Conservation (phyloP, 306 rosid genomes). For the Prunus persica region DNA sequence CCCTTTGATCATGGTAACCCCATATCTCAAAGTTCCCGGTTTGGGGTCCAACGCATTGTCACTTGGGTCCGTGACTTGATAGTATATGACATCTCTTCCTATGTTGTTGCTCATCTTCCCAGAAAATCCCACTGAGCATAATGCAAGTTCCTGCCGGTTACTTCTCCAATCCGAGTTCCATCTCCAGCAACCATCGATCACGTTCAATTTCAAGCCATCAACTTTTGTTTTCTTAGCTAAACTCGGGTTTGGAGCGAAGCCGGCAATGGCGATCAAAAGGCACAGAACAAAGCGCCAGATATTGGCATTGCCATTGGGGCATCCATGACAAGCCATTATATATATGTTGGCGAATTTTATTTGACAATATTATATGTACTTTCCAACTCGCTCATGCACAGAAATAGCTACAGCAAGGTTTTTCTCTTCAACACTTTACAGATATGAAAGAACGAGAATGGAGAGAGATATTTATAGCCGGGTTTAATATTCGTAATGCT, state of each 20-base stretch:
- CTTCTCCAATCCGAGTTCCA: conserved; percentile 36
- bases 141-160: conserved; percentile 35
- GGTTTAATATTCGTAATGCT: background rate
- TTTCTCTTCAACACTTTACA: no score
- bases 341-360: no score
- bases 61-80: conserved; percentile 35
- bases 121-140: conserved; percentile 36
- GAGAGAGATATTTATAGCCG: background rate
- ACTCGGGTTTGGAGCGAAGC: background rate
- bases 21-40: conserved; percentile 39
- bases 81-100: conserved; percentile 24
- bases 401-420: no score
- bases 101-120: conserved; percentile 46
- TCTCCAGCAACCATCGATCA: conserved; percentile 47
- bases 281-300: background rate
- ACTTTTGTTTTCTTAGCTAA: background rate
- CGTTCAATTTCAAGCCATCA: conserved; percentile 18
- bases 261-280: background rate
- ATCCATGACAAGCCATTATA: no score
- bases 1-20: conserved; percentile 30
- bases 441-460: background rate
- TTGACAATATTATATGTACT: no score
- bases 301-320: background rate
- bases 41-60: conserved; percentile 35
- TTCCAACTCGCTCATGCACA: no score